phyloP scores from a whole-genome alignment of 495 filamentous ascomycete species.

The Entonaema liquescens region DNA sequence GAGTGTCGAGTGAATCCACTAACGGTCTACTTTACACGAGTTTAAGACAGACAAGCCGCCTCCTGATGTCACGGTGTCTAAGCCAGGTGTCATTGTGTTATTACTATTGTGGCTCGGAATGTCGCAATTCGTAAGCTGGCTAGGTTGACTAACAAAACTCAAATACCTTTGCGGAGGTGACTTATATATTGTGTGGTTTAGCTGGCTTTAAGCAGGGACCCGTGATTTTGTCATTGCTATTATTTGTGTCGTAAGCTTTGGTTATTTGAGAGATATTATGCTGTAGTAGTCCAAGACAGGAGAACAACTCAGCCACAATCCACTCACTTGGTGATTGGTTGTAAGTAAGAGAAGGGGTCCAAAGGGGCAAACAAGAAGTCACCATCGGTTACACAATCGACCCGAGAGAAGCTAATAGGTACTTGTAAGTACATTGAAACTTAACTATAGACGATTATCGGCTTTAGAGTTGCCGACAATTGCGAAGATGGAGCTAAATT shows the following conservation, averaged over 20 bases:
- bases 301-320: slow-evolving; percentile 32
- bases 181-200: neutral
- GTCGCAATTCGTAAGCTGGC: slow-evolving; percentile 24
- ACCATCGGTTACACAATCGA: slow-evolving; percentile 4
- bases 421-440: slow-evolving; percentile 12
- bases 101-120: slow-evolving; percentile 21
- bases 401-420: slow-evolving; percentile 3
- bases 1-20: slow-evolving; percentile 1
- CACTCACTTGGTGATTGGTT: slow-evolving; percentile 8
- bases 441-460: slow-evolving; percentile 4
- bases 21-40: neutral
- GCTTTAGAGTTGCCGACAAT: slow-evolving; percentile 29
- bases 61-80: neutral
- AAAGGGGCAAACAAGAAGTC: slow-evolving; percentile 26
- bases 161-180: neutral
- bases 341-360: neutral
- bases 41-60: neutral
- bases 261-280: neutral
- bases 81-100: neutral
- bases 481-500: slow-evolving; percentile 5
- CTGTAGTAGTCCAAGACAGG: slow-evolving; percentile 10
- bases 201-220: neutral
- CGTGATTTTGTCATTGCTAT: neutral
- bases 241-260: neutral
- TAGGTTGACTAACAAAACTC: neutral